Conservation (phyloP, 495 filamentous ascomycete species). For the Podospora sp. region DNA sequence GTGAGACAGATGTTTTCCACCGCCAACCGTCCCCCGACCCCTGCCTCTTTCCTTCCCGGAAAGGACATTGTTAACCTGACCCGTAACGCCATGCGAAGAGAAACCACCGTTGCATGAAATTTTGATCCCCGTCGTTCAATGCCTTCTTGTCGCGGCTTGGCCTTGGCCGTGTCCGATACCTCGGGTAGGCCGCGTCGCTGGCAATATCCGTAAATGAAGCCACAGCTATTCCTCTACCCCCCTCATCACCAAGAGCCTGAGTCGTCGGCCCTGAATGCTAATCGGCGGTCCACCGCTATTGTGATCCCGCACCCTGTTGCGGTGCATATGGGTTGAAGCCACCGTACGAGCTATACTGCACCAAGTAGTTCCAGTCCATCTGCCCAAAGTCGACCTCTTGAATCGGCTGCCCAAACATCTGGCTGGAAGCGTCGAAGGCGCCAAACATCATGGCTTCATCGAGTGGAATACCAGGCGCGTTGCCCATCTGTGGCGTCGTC, state of each 20-base stretch:
- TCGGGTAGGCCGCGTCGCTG: constrained; percentile 9
- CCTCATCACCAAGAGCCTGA: not conserved
- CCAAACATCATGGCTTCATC: constrained; percentile 35
- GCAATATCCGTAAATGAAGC: constrained; percentile 13
- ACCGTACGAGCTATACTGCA: constrained; percentile 41
- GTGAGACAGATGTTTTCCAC: not conserved
- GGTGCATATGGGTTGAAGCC: constrained; percentile 36
- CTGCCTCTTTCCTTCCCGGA: not conserved
- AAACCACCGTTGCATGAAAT: not conserved
- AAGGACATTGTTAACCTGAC: not conserved
- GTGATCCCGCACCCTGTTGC: constrained; percentile 5
- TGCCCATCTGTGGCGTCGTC: constrained; percentile 23
- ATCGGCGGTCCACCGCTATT: not conserved
- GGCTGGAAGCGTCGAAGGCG: constrained; percentile 27
- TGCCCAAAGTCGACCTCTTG: constrained; percentile 45
- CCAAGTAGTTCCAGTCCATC: constrained; percentile 50
- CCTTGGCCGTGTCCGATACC: not conserved
- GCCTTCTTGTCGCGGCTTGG: not conserved
- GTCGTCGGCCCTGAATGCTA: not conserved
- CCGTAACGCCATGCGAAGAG: not conserved
- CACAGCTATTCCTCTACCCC: not conserved
- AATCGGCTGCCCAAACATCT: constrained; percentile 30
- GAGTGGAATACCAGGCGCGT: constrained; percentile 24
- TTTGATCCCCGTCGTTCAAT: not conserved
- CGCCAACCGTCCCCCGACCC: not conserved